Conservation (phyloP, 257 asterid genomes). For the Gentiana dahurica region DNA sequence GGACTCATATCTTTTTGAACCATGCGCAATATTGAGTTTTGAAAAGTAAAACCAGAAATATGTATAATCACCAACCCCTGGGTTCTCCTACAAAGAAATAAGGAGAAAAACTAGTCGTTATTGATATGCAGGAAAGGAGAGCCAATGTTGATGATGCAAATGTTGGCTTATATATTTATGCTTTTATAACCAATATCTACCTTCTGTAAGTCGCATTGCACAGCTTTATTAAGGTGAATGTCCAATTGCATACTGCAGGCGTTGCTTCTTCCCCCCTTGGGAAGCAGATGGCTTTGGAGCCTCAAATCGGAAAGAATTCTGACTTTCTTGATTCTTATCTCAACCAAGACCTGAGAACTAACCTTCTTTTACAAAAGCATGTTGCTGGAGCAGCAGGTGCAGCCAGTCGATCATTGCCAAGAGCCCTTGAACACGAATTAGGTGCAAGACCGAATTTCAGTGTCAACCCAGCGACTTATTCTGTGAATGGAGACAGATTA, state of each 20-base stretch:
- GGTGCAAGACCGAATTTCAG: conserved; percentile 42
- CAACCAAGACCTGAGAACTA: conserved; percentile 46
- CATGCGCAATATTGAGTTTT: too few species aligned
- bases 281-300: conserved; percentile 40
- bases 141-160: too few species aligned
- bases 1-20: too few species aligned
- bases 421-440: conserved; percentile 49
- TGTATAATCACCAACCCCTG: too few species aligned
- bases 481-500: conserved; percentile 49
- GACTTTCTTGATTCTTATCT: conserved; percentile 48
- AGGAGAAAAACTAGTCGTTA: too few species aligned
- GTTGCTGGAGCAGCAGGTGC: conserved; percentile 28
- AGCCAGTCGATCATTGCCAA: conserved; percentile 63
- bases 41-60: too few species aligned
- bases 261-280: conserved; percentile 51
- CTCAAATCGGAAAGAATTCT: conserved; percentile 41
- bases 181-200: too few species aligned
- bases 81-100: too few species aligned
- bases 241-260: conserved; percentile 31
- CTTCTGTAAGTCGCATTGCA: too few species aligned
- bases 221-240: conserved; percentile 49
- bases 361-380: conserved; percentile 38
- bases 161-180: too few species aligned
- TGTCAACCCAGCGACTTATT: conserved; percentile 41
- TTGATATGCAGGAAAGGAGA: too few species aligned